A percentile compares a stretch with the other conserved stretches of the same genome.
phyloP scores from a whole-genome alignment of 2,329 filamentous ascomycete genomes.

The Arthrobotrys conoides region DNA sequence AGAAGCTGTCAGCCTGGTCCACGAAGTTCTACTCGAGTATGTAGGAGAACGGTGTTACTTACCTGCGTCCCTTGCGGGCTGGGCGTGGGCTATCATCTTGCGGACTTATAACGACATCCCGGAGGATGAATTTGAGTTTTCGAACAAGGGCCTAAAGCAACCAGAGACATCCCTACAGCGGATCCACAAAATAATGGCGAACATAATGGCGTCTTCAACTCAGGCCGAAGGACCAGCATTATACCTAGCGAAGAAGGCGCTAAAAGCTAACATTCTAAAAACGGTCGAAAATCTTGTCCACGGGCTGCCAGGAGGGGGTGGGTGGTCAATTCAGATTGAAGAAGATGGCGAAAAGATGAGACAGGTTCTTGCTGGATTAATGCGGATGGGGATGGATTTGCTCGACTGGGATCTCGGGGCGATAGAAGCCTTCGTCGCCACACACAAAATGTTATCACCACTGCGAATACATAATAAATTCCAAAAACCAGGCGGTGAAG shows the following conservation, averaged over 20 bases:
- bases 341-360: slow-evolving; percentile 66
- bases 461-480: slow-evolving; percentile 57
- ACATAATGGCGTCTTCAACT: slow-evolving; percentile 56
- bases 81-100: slow-evolving; percentile 63
- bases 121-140: slow-evolving; percentile 33
- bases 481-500: slow-evolving; percentile 26
- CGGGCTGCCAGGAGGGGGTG: slow-evolving; percentile 53
- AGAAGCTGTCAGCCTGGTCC: slow-evolving; percentile 56
- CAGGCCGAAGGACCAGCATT: slow-evolving; percentile 60
- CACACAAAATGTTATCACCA: slow-evolving; percentile 61
- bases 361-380: slow-evolving; percentile 65
- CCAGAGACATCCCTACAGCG: slow-evolving; percentile 52
- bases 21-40: slow-evolving; percentile 62
- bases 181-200: slow-evolving; percentile 58
- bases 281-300: slow-evolving; percentile 61
- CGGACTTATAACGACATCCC: slow-evolving; percentile 35
- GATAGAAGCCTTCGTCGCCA: slow-evolving; percentile 63
- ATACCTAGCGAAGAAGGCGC: slow-evolving; percentile 57
- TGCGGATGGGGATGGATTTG: slow-evolving; percentile 66
- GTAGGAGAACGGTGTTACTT: slow-evolving; percentile 44
- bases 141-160: slow-evolving; percentile 36
- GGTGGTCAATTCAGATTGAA: slow-evolving; percentile 63
- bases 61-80: slow-evolving; percentile 61
- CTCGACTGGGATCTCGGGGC: slow-evolving; percentile 65
- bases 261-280: slow-evolving; percentile 61